Percentiles rank a stretch among this genome's conserved stretches.
Conservation (phyloP, 345 rosid species). For the Eucalyptus polybractea region DNA sequence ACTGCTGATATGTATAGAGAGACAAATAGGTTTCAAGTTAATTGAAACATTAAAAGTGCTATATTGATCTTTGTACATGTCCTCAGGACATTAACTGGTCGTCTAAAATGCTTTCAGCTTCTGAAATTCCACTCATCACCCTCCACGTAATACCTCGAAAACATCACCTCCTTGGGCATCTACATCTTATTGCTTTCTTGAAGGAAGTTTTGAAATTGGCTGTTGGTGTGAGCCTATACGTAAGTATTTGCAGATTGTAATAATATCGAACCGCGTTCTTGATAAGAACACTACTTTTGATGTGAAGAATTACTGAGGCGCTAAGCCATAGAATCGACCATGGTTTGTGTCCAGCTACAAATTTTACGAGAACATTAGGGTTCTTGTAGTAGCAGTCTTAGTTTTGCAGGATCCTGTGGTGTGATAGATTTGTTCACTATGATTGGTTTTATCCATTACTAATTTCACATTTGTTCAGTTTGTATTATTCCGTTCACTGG, state of each 20-base stretch:
- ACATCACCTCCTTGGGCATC: neutral
- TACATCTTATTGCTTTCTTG: neutral
- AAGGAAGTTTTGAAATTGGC: neutral
- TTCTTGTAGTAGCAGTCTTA: neutral
- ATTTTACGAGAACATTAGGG: neutral
- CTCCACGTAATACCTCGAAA: neutral
- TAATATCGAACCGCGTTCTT: neutral
- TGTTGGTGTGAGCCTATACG: neutral
- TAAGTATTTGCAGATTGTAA: neutral
- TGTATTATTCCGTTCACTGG: neutral
- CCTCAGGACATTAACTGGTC: neutral
- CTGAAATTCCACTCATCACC: neutral
- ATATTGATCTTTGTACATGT: neutral
- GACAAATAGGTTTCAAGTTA: neutral
- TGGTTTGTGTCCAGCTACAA: neutral
- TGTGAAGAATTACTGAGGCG: neutral
- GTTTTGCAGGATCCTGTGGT: neutral
- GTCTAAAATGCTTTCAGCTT: neutral
- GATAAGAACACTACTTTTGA: neutral
- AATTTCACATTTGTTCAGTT: neutral
- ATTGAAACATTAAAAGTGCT: neutral
- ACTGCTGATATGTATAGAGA: neutral
- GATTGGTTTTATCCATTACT: neutral
- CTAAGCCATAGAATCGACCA: neutral
- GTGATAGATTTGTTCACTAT: neutral